A percentile compares a stretch with the other conserved stretches of the same genome.
These are phyloP conservation scores for Grigorovia jiainica DNA, from an alignment of 805 yeast species.

Conservation along the genomic window DNA sequence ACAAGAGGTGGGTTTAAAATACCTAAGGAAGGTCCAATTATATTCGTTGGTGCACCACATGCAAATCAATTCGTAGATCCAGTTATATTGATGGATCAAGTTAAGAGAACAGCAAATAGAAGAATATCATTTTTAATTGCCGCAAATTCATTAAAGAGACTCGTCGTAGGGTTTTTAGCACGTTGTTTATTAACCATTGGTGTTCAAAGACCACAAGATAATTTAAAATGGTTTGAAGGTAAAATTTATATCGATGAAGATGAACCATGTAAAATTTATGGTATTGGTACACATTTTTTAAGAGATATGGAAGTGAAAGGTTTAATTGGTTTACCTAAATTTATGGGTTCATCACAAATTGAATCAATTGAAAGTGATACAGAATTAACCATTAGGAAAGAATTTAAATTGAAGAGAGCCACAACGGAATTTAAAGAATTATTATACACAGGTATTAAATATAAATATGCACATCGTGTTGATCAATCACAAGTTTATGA, in stretches of 20 bases:
- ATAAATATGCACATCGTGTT: slow-evolving; percentile 69
- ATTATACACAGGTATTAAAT: slow-evolving; percentile 45
- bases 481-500: slow-evolving; percentile 81
- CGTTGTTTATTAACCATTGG: slow-evolving; percentile 77
- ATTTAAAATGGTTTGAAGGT: slow-evolving; percentile 59
- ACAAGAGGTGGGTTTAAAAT: slow-evolving; percentile 77
- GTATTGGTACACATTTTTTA: slow-evolving; percentile 52
- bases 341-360: slow-evolving; percentile 68
- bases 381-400: slow-evolving; percentile 57
- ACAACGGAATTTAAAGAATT: slow-evolving; percentile 24
- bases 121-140: slow-evolving; percentile 68
- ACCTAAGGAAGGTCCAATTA: slow-evolving; percentile 69
- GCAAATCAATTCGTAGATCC: slow-evolving; percentile 87
- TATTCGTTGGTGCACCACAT: slow-evolving; percentile 95
- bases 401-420: slow-evolving; percentile 48
- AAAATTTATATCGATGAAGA: slow-evolving; percentile 44
- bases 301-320: slow-evolving; percentile 53
- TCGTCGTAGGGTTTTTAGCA: slow-evolving; percentile 67
- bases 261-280: slow-evolving; percentile 45
- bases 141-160: slow-evolving; percentile 57
- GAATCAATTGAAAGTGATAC: slow-evolving; percentile 61
- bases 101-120: slow-evolving; percentile 41
- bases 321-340: slow-evolving; percentile 64
- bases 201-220: slow-evolving; percentile 88
- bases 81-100: slow-evolving; percentile 54